Base-by-base conservation (phyloP, 495 filamentous ascomycete species). In the Penicillium canariense region DNA sequence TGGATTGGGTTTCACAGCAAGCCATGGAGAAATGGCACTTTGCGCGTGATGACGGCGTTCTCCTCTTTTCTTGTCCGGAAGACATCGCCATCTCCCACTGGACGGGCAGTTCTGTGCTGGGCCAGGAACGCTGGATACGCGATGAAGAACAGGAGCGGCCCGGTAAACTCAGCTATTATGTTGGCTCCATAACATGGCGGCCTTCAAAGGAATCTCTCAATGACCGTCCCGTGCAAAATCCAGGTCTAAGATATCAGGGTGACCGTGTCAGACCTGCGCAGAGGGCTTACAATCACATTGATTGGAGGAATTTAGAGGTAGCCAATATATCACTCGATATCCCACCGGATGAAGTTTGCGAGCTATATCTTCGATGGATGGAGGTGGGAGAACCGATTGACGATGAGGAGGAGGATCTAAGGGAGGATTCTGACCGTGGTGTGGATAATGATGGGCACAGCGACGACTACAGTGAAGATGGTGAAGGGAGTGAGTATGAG, bases 111-210 rank as follows among this genome's bases (percentile, higher is more conserved):
- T 67, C 65, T 18, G 46, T 60, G 12, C 52, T 63, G 44, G 50
- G 46, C 3, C 28, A 26, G 0, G 0, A 11, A 11, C 57, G 66
- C 4, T 73, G 68, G 63, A 14, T 66, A 5, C 58, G 63, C 8
- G 65, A 70, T 51, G 70, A 71, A 39, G n/a, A n/a, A n/a, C n/a
- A n/a, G n/a, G 34, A 42, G 4, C 25, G 51, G 25, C 58, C 63
- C 15, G 63, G 65, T 38, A 30, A 63, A 34, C 48, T 73, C 27
- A 62, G 67, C 26, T 69, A 68, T 28, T 64, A 71, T 58, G 53
- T 71, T 48, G 55, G 45, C 8, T 60, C 54, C 0, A 56, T 65
- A 22, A 50, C 39, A 0, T 71, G 63, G 66, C 59, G 56, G 18
- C 55, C 52, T 35, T 49, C 45, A n/a, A 12, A 36, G n/a, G 45